These are phyloP conservation scores for Verticillium dahliae DNA, from an alignment of 2,329 filamentous ascomycete genomes.

Conservation along the genomic window DNA sequence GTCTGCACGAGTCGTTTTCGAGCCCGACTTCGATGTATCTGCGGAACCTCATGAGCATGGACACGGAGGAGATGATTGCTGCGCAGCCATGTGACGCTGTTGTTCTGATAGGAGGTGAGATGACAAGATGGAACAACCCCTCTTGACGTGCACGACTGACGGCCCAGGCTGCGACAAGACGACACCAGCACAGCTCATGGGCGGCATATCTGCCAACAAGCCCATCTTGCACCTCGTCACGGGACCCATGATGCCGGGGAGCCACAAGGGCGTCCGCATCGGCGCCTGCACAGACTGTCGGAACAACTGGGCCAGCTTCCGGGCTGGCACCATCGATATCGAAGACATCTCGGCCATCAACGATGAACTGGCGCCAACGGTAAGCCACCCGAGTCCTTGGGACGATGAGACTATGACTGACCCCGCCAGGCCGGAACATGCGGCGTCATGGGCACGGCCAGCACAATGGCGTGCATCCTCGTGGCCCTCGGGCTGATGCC, in stretches of 20 bases:
- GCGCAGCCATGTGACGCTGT: conserved; percentile 66
- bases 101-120: conserved; percentile 58
- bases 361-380: conserved; percentile 66
- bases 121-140: background rate
- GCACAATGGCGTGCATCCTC: conserved; percentile 81
- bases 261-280: conserved; percentile 54
- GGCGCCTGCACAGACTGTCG: conserved; percentile 72
- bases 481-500: conserved; percentile 78
- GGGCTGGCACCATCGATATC: conserved; percentile 60
- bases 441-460: conserved; percentile 87
- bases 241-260: conserved; percentile 71
- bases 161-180: conserved; percentile 65
- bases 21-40: conserved; percentile 70
- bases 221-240: conserved; percentile 63
- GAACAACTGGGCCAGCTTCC: conserved; percentile 65
- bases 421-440: conserved; percentile 60
- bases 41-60: conserved; percentile 71
- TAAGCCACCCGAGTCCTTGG: conserved; percentile 21
- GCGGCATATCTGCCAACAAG: conserved; percentile 68
- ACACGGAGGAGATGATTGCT: conserved; percentile 71
- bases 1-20: conserved; percentile 62
- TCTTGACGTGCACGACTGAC: background rate
- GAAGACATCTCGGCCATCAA: conserved; percentile 67
- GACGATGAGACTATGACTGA: background rate
- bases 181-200: conserved; percentile 68